These are phyloP conservation scores for Puccinia brachypodii DNA, from an alignment of 1,284 basidiomycete genomes.

Conservation along the genomic window DNA sequence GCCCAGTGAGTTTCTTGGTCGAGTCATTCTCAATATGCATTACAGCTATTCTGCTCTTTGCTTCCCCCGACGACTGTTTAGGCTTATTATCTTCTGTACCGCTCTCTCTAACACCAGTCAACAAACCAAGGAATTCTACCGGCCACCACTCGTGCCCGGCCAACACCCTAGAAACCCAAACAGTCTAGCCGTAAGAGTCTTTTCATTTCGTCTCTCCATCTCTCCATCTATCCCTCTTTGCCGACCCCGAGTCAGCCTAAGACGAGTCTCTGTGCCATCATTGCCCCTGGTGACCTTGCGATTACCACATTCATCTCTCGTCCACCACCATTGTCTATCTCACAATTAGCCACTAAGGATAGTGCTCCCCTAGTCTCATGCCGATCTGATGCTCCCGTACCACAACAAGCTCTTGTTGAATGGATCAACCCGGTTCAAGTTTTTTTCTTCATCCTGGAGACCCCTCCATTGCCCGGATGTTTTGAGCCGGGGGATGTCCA, in stretches of 20 bases:
- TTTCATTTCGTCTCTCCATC: background rate
- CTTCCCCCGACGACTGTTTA: background rate
- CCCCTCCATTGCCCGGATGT: too few relatives aligned
- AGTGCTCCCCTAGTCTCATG: background rate
- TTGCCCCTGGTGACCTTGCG: background rate
- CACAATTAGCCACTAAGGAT: background rate
- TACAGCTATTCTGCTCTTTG: background rate
- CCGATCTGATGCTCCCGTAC: background rate
- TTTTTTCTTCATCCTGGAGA: too few relatives aligned
- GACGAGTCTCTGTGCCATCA: background rate
- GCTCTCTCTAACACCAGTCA: background rate
- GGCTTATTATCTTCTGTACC: conserved; percentile 1
- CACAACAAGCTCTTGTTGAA: background rate
- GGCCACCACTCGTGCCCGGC: background rate
- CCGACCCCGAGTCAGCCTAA: too few relatives aligned
- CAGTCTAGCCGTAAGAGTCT: too few relatives aligned
- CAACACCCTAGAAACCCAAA: background rate
- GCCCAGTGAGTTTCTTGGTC: background rate
- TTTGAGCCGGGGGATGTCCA: too few relatives aligned
- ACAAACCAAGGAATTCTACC: background rate
- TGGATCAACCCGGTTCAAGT: background rate
- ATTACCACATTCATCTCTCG: background rate
- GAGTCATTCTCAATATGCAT: background rate
- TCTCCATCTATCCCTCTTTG: background rate
- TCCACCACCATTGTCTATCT: background rate